phyloP scores from a whole-genome alignment of 2,329 filamentous ascomycete genomes.

The Bipolaris bicolor region DNA sequence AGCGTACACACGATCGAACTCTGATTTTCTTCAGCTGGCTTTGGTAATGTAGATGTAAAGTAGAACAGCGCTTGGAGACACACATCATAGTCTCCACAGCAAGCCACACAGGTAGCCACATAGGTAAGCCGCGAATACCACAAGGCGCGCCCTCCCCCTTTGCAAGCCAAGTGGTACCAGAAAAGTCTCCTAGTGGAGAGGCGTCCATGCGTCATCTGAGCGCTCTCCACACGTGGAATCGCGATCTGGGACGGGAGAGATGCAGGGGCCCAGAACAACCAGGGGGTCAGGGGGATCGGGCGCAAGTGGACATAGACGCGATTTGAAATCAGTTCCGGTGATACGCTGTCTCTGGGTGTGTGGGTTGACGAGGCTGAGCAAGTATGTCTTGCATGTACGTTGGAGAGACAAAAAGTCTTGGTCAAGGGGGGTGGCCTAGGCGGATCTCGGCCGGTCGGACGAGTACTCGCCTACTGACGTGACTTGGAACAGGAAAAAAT shows the following conservation, averaged over 20 bases:
- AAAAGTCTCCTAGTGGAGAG: no score
- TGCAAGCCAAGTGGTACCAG: neutral
- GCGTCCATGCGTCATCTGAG: neutral
- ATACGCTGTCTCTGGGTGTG: neutral
- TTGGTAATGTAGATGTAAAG: neutral
- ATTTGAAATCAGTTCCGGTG: neutral
- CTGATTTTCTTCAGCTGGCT: neutral
- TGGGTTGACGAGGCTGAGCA: no score
- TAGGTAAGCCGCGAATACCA: neutral
- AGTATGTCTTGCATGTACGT: neutral
- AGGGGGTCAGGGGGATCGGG: neutral
- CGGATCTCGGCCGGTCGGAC: slow-evolving; percentile 7
- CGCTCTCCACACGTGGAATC: neutral
- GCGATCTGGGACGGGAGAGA: neutral
- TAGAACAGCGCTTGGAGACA: neutral
- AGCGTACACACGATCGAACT: neutral
- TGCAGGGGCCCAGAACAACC: neutral
- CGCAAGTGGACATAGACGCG: neutral
- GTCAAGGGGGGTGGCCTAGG: neutral
- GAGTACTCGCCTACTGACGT: neutral
- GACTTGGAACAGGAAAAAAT: neutral
- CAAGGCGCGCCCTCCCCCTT: neutral
- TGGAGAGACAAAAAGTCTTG: neutral
- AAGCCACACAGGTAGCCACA: neutral
- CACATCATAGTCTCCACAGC: neutral